phyloP scores from a whole-genome alignment of 1,284 basidiomycete genomes.

The Lignosus rhinocerotis region DNA sequence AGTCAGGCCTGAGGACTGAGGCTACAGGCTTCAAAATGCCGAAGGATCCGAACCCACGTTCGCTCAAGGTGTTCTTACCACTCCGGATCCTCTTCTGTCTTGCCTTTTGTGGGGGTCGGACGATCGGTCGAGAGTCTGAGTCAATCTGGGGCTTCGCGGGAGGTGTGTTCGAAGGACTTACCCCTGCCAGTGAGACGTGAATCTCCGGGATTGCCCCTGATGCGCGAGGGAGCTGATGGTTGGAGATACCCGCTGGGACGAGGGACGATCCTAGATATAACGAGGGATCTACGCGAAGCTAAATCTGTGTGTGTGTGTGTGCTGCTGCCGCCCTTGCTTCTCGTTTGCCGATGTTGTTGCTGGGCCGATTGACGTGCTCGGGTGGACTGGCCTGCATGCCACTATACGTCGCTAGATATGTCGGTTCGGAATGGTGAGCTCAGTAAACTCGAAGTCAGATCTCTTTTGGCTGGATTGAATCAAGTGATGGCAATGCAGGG shows the following conservation, averaged over 20 bases:
- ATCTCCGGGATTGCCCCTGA: slow-evolving; percentile 9
- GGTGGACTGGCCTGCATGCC: background rate
- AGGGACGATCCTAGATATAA: slow-evolving; percentile 11
- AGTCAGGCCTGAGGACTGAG: too few relatives aligned
- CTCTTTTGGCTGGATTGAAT: too few relatives aligned
- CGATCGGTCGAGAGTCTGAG: slow-evolving; percentile 1
- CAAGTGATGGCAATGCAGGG: too few relatives aligned
- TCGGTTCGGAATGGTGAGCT: too few relatives aligned
- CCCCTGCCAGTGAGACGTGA: background rate
- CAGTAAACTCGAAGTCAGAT: too few relatives aligned
- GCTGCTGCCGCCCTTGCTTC: background rate
- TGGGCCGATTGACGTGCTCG: background rate
- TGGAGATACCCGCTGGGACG: background rate
- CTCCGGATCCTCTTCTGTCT: background rate
- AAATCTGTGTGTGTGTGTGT: too few relatives aligned
- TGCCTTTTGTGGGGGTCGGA: background rate
- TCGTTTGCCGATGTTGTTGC: slow-evolving; percentile 1
- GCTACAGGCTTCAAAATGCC: background rate
- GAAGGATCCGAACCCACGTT: background rate
- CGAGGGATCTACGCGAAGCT: slow-evolving; percentile 6
- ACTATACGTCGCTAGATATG: too few relatives aligned
- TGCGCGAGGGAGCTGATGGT: background rate
- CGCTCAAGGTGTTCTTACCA: background rate
- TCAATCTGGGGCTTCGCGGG: slow-evolving; percentile 14
- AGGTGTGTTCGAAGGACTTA: background rate